Conservation (phyloP, 2,329 filamentous ascomycete species). For the Dactylellina drechsleri region DNA sequence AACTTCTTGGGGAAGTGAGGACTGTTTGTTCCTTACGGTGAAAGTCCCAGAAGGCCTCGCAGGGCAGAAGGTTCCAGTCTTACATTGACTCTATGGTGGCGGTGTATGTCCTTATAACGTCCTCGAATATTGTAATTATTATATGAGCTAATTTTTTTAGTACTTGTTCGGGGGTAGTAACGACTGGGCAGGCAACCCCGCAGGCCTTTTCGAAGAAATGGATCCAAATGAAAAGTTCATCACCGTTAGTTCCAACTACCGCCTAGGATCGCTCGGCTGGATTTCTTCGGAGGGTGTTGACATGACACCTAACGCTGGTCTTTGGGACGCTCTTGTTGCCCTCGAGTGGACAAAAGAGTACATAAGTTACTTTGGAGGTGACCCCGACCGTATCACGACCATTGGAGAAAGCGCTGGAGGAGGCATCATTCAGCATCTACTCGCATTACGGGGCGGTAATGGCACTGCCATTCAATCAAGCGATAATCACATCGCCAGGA, state of each 20-base stretch:
- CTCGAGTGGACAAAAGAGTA: conserved; percentile 3
- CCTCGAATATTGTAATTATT: no score
- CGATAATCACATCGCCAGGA: conserved; percentile 5
- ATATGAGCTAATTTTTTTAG: neutral
- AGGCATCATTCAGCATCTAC: conserved; percentile 4
- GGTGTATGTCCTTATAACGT: no score
- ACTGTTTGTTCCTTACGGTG: no score
- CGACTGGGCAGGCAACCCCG: conserved; percentile 2
- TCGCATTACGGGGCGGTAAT: neutral
- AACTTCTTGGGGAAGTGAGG: no score
- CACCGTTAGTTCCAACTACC: conserved; percentile 1
- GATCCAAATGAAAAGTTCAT: neutral
- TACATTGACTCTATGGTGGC: no score
- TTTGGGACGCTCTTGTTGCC: neutral
- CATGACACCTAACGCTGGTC: conserved; percentile 4
- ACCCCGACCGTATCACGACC: neutral
- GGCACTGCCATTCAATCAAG: conserved; percentile 6
- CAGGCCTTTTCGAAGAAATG: conserved; percentile 5
- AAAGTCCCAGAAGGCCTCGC: no score
- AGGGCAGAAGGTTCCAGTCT: no score
- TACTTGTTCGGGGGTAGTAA: neutral
- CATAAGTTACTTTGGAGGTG: conserved; percentile 5
- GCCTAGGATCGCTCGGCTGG: neutral
- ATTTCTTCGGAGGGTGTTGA: conserved; percentile 1
- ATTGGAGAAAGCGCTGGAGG: neutral